Percentiles rank a stretch among this genome's conserved stretches.
Conservation (phyloP, 2,329 filamentous ascomycete genomes). For the Fusarium caatingaense region DNA sequence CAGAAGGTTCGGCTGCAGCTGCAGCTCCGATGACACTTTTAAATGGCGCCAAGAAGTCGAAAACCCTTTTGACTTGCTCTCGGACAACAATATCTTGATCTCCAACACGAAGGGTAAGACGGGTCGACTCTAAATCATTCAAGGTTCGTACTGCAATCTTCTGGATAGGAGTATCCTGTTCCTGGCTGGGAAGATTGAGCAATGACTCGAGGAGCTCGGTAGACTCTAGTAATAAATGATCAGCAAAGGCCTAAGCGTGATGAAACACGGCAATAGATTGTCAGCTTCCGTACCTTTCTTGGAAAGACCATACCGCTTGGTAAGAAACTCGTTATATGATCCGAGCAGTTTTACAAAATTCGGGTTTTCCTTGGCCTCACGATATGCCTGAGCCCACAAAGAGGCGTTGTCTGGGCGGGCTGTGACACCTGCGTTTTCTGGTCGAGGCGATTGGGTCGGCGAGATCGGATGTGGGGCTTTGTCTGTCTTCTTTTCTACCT, state of each 20-base stretch:
- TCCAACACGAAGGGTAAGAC: no score
- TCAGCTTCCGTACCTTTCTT: neutral
- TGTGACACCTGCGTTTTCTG: no score
- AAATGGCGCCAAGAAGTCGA: neutral
- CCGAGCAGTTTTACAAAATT: neutral
- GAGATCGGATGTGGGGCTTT: accelerated
- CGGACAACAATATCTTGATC: neutral
- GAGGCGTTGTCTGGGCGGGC: no score
- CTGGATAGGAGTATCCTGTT: no score
- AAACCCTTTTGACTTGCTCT: neutral
- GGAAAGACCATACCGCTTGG: neutral
- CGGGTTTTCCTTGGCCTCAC: neutral
- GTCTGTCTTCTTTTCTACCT: no score
- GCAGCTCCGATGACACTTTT: neutral
- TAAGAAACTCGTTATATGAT: neutral
- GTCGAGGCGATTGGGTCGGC: neutral
- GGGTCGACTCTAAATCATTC: no score
- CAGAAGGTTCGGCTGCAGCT: neutral
- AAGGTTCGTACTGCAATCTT: no score
- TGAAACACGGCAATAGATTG: no score
- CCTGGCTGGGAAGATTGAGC: no score
- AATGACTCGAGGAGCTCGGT: no score
- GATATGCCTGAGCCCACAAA: neutral
- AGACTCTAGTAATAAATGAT: no score
- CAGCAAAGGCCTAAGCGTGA: no score